phyloP scores from a whole-genome alignment of 164 flowering plant genomes.

The Tetracentron sinense region DNA sequence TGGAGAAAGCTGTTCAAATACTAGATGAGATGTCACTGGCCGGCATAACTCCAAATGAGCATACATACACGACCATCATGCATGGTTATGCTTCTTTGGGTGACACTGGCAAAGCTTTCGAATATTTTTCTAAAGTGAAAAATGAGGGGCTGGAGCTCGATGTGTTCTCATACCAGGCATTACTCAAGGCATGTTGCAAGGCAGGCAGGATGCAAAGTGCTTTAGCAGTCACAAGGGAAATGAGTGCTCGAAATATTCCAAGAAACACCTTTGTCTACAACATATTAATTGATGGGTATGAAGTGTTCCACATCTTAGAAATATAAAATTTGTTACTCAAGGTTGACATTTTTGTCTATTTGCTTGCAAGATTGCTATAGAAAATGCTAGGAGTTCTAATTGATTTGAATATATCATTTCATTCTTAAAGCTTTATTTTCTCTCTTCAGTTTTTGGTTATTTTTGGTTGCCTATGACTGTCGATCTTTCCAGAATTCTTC shows the following conservation, averaged over 20 bases:
- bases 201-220: conserved; percentile 99
- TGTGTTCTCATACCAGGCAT: conserved; percentile 81
- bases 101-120: conserved; percentile 91
- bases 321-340: neutral
- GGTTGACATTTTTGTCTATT: no score
- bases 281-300: conserved; percentile 96
- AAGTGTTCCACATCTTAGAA: conserved; percentile 3
- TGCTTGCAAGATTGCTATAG: no score
- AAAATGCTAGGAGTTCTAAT: neutral
- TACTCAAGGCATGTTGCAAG: conserved; percentile 98
- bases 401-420: neutral
- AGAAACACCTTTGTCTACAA: conserved; percentile 85
- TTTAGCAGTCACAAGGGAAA: conserved; percentile 88
- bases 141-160: conserved; percentile 82
- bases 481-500: neutral
- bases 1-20: conserved; percentile 78
- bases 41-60: conserved; percentile 71
- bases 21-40: conserved; percentile 82
- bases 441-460: neutral
- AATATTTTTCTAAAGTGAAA: conserved; percentile 76
- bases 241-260: conserved; percentile 72
- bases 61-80: conserved; percentile 91
- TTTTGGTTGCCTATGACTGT: neutral
- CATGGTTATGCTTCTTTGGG: conserved; percentile 97
- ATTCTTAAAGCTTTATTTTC: neutral